Conservation (phyloP, 306 rosid species). For the Malus orientalis region DNA sequence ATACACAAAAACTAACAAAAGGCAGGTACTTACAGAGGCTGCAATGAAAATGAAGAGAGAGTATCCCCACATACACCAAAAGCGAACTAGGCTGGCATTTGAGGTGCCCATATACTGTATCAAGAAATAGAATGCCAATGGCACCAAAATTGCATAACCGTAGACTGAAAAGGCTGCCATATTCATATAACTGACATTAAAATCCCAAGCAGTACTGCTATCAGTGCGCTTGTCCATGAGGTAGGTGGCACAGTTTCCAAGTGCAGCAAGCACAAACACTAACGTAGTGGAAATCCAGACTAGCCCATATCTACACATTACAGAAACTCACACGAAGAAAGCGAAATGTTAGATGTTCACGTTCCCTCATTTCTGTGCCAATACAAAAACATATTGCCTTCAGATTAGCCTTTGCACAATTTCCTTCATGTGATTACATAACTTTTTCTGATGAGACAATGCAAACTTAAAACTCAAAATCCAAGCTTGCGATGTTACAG, state of each 20-base stretch:
- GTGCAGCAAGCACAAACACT: conserved; percentile 76
- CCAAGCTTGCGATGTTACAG: background rate
- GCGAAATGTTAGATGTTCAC: conserved; percentile 9
- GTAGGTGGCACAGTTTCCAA: conserved; percentile 94
- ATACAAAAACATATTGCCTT: background rate
- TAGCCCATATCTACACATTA: conserved; percentile 49
- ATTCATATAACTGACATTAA: conserved; percentile 73
- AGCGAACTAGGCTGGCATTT: conserved; percentile 57
- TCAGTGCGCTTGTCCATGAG: conserved; percentile 56
- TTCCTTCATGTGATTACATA: background rate
- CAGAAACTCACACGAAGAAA: conserved; percentile 11
- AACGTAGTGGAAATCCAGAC: conserved; percentile 92
- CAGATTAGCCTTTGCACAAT: background rate
- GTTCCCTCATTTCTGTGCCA: conserved; percentile 8
- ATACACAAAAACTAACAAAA: background rate
- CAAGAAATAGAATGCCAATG: conserved; percentile 75
- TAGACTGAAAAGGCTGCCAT: conserved; percentile 74
- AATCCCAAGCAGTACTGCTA: conserved; percentile 57
- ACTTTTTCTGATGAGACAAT: background rate
- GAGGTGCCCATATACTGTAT: conserved; percentile 73
- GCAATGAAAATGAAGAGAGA: conserved; percentile 76
- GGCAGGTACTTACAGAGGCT: conserved; percentile 66
- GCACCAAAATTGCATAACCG: conserved; percentile 77
- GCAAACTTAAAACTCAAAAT: background rate
- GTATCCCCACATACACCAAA: conserved; percentile 99